Conservation (phyloP, 2,329 filamentous ascomycete species). For the Neobulgaria alba region DNA sequence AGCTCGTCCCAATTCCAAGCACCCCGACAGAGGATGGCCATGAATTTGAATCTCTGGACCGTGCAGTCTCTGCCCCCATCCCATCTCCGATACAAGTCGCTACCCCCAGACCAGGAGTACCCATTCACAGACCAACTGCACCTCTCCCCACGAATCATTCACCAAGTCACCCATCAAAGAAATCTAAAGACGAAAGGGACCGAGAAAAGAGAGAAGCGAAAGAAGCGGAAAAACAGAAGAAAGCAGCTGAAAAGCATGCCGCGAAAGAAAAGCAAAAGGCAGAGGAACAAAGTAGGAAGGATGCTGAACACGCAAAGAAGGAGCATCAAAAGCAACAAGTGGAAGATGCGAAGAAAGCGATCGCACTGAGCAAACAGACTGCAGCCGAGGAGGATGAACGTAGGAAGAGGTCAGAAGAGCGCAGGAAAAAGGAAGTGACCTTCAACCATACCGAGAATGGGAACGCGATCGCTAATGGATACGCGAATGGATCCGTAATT, state of each 20-base stretch:
- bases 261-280: conserved; percentile 36
- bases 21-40: conserved; percentile 42
- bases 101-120: conserved; percentile 4
- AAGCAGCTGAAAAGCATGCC: conserved; percentile 29
- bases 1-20: conserved; percentile 42
- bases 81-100: conserved; percentile 14
- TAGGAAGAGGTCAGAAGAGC: conserved; percentile 40
- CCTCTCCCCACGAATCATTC: conserved; percentile 24
- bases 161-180: conserved; percentile 46
- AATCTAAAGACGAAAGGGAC: conserved; percentile 49
- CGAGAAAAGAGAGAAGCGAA: conserved; percentile 62
- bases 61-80: conserved; percentile 55
- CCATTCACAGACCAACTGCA: conserved; percentile 17
- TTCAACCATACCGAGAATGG: conserved; percentile 1
- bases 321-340: conserved; percentile 38
- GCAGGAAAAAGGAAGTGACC: background rate
- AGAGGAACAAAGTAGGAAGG: conserved; percentile 36
- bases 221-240: conserved; percentile 37
- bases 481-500: conserved; percentile 4
- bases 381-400: conserved; percentile 48
- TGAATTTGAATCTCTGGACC: conserved; percentile 50
- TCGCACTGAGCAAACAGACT: conserved; percentile 44
- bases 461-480: conserved; percentile 19
- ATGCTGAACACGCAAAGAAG: conserved; percentile 26
- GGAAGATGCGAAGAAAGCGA: conserved; percentile 51